These are phyloP conservation scores for Termitomyces sp. DNA, from an alignment of 768 basidiomycete species.

Conservation along the genomic window DNA sequence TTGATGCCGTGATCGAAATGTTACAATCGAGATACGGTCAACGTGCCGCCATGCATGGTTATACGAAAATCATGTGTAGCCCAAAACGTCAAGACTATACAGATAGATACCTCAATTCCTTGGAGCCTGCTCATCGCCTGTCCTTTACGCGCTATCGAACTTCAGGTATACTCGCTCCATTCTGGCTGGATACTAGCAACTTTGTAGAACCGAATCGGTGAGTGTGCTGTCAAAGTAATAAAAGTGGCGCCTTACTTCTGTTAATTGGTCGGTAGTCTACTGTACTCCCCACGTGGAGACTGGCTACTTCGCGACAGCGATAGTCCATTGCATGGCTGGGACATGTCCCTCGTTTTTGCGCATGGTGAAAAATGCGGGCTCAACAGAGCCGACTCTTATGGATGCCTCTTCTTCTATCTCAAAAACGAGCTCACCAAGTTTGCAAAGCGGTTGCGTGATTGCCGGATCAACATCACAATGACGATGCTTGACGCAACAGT, in stretches of 20 bases:
- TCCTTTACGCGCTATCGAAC: constrained; percentile 22
- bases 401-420: constrained; percentile 30
- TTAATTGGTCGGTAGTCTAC: constrained; percentile 18
- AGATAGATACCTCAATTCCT: constrained; percentile 28
- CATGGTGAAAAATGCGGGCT: constrained; percentile 25
- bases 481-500: constrained; percentile 27
- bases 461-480: constrained; percentile 21
- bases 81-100: constrained; percentile 29
- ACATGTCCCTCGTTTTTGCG: constrained; percentile 25
- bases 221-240: neutral
- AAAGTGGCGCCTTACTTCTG: neutral
- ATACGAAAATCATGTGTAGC: constrained; percentile 25
- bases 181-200: constrained; percentile 17
- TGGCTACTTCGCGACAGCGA: constrained; percentile 35
- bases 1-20: constrained; percentile 18
- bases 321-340: constrained; percentile 38
- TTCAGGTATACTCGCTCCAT: constrained; percentile 25
- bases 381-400: constrained; percentile 23
- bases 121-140: constrained; percentile 31
- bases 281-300: constrained; percentile 30
- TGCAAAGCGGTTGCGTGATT: constrained; percentile 22
- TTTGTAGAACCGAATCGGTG: constrained; percentile 28
- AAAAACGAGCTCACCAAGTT: constrained; percentile 25
- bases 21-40: constrained; percentile 19
- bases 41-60: constrained; percentile 17